Base-by-base conservation (phyloP, 148 eudicot species). In the Pouteria glomerata region DNA sequence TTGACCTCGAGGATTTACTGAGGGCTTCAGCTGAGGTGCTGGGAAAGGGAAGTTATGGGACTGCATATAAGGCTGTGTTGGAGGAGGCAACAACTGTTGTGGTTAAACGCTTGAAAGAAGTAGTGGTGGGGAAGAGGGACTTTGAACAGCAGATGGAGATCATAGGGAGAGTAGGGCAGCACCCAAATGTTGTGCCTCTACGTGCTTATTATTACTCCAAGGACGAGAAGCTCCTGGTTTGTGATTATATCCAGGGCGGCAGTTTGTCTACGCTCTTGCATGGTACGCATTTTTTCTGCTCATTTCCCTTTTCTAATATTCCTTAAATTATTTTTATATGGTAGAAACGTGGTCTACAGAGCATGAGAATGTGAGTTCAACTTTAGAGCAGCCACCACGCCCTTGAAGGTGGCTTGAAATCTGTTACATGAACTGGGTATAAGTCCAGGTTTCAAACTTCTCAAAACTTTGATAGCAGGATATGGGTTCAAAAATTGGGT, bases 151-250 rank as follows among this genome's bases (percentile, higher is more conserved):
- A 85, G 69, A 85, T 85, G 89, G 86, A 82, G 47, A 65, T 76
- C 55, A 76, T 82, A 15, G 86, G 81, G 30, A 76, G 86, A 68
- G 80, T 85, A 61, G 89, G 86, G 59, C 82, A 78, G 70, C 86
- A 85, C 52, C 78, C 82, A 44, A 80, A 78, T 72, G 57, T 80
- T 37, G 81, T 76, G 71, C 86, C 89, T 37, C 63, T 85, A 14
- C 82, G 82, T 41, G 89, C 84, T 65, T 85, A 82, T 81, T 85
- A 82, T 61, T 85, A 85, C 68, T 80, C 89, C 61, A 77, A 80
- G 76, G 86, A 85, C 71, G 86, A 85, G 73, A 85, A 85, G 84
- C 84, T 85, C 59, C 75, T 85, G n/a, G 89, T 85, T 62, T 78
- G 74, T 69, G 86, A 82, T 68, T 85, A 85, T 70, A 66, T 72